Percentiles rank a stretch among this genome's conserved stretches.
phyloP scores from a whole-genome alignment of 768 basidiomycete species.

The Lactarius psammicola region DNA sequence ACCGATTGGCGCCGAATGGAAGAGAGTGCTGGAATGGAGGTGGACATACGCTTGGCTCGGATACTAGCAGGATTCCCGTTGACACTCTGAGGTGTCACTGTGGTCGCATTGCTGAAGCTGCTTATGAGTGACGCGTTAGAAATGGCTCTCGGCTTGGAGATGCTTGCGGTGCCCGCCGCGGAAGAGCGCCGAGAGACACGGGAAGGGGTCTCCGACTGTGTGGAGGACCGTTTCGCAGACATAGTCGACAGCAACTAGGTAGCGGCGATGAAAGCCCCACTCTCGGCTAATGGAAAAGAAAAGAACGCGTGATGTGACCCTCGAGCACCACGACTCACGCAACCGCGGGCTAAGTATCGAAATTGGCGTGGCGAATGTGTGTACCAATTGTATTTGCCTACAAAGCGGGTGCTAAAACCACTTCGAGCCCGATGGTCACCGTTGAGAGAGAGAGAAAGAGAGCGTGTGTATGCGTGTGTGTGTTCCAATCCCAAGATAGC shows the following conservation, averaged over 20 bases:
- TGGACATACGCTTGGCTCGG: slow-evolving; percentile 38
- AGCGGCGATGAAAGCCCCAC: not conserved
- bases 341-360: not conserved
- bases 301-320: not conserved
- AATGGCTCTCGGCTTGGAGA: slow-evolving; percentile 51
- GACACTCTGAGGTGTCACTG: slow-evolving; percentile 39
- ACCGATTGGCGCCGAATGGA: slow-evolving; percentile 31
- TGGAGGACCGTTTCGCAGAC: slow-evolving; percentile 22
- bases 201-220: slow-evolving; percentile 55
- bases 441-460: slow-evolving; percentile 1
- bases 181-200: slow-evolving; percentile 52
- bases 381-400: not conserved
- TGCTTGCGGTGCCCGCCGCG: slow-evolving; percentile 37
- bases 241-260: slow-evolving; percentile 3
- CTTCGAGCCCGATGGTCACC: not conserved
- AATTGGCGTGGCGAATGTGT: not conserved
- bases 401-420: not conserved
- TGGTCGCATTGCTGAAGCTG: slow-evolving; percentile 44
- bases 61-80: slow-evolving; percentile 40
- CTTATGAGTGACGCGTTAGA: slow-evolving; percentile 51
- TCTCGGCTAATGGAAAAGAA: slow-evolving; percentile 1
- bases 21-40: slow-evolving; percentile 31
- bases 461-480: not conserved
- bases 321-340: not conserved
- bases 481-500: not conserved